phyloP scores from a whole-genome alignment of 148 eudicot species.

The Drosera capensis region DNA sequence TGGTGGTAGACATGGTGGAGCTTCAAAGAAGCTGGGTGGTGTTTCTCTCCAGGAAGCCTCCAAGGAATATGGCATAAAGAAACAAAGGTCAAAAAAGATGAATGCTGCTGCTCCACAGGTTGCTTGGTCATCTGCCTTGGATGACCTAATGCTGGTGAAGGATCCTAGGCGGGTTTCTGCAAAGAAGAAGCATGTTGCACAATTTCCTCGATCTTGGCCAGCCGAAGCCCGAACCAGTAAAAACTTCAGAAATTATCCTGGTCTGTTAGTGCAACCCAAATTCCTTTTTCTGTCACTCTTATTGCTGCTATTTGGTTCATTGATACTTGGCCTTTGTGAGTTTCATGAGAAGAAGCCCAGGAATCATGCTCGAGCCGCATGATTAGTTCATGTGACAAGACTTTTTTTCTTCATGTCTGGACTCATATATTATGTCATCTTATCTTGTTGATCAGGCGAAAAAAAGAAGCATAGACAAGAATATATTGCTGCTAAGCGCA shows the following conservation, averaged over 20 bases:
- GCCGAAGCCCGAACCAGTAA: conserved; percentile 36
- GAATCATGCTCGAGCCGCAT: not conserved
- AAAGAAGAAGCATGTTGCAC: conserved; percentile 54
- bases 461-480: conserved; percentile 86
- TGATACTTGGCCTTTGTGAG: not conserved
- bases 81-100: conserved; percentile 37
- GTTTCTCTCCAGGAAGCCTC: conserved; percentile 83
- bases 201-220: conserved; percentile 77
- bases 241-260: conserved; percentile 54
- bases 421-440: too few relatives aligned
- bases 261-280: conserved; percentile 16
- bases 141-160: conserved; percentile 70
- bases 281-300: not conserved
- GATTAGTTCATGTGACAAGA: not conserved
- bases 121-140: conserved; percentile 41
- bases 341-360: not conserved
- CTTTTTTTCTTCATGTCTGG: not conserved
- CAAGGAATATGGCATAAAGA: conserved; percentile 52
- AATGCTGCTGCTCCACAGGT: conserved; percentile 9
- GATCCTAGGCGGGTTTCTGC: conserved; percentile 57
- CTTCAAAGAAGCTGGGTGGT: conserved; percentile 58
- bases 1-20: conserved; percentile 27
- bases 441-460: conserved; percentile 38
- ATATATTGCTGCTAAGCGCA: conserved; percentile 56
- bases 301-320: not conserved